These are phyloP conservation scores for Mucor irregularis DNA, from an alignment of 371 early-diverging fungal genomes.

Conservation along the genomic window DNA sequence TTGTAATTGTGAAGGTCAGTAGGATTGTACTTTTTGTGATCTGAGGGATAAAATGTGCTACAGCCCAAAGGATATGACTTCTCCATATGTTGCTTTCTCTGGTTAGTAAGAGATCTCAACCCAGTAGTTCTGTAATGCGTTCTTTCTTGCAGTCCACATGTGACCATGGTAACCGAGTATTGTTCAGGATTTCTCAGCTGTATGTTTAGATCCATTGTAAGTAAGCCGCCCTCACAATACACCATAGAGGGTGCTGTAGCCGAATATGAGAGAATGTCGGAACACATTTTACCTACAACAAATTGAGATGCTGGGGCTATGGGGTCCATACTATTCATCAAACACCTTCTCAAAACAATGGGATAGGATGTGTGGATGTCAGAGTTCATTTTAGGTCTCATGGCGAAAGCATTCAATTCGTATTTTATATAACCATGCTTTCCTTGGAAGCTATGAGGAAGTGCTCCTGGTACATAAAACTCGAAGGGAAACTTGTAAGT, in stretches of 20 bases:
- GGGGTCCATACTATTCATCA: slow-evolving; percentile 7
- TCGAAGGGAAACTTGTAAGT: slow-evolving; percentile 13
- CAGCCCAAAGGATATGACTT: slow-evolving; percentile 13
- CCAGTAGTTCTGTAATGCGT: slow-evolving; percentile 24
- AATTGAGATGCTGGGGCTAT: neutral
- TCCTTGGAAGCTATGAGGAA: slow-evolving; percentile 19
- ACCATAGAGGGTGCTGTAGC: slow-evolving; percentile 29
- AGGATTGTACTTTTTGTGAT: slow-evolving; percentile 14
- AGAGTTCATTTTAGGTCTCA: slow-evolving; percentile 5
- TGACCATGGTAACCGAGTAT: slow-evolving; percentile 10
- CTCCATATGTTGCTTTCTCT: slow-evolving; percentile 2
- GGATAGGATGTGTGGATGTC: slow-evolving; percentile 4
- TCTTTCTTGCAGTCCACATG: slow-evolving; percentile 24
- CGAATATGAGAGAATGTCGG: slow-evolving; percentile 12
- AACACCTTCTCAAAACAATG: slow-evolving; percentile 14
- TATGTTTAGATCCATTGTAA: slow-evolving; percentile 12
- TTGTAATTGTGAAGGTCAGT: slow-evolving; percentile 16
- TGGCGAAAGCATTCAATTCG: neutral
- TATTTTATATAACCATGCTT: slow-evolving; percentile 21
- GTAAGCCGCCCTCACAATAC: slow-evolving; percentile 26
- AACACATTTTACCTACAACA: slow-evolving; percentile 2
- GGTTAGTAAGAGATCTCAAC: slow-evolving; percentile 12
- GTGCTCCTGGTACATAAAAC: slow-evolving; percentile 14
- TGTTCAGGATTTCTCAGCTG: slow-evolving; percentile 9
- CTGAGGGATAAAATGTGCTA: slow-evolving; percentile 23